Percentiles rank a stretch among this genome's conserved stretches.
Evolutionary conservation across 2,329 filamentous ascomycete genomes (phyloP).

Genomic region (Moelleriella libera): DNA sequence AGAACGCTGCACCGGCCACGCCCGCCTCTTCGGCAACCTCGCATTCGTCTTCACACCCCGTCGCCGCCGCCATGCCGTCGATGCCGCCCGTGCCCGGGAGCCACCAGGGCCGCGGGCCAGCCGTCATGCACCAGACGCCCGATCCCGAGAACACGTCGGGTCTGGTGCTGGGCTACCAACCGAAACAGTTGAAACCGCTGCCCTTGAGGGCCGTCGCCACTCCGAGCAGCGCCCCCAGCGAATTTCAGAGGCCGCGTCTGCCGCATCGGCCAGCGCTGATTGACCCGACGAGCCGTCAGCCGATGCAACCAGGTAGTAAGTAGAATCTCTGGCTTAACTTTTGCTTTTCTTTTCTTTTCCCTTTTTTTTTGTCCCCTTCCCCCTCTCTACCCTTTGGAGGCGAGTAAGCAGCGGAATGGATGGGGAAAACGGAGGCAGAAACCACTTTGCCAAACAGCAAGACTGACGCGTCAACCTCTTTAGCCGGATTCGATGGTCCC

Average conservation of each 20-base stretch:
- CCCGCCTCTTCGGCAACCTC: conserved; percentile 11
- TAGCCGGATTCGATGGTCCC: conserved; percentile 54
- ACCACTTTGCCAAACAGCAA: too few species aligned
- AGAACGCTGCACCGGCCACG: conserved; percentile 19
- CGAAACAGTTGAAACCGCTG: conserved; percentile 45
- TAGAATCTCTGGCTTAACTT: conserved; percentile 7
- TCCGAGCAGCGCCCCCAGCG: conserved; percentile 56
- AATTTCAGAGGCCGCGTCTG: conserved; percentile 38
- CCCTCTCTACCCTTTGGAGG: not conserved
- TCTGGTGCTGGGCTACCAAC: conserved; percentile 56
- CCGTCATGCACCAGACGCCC: conserved; percentile 35
- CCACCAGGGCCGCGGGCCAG: conserved; percentile 24
- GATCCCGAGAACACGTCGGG: conserved; percentile 43
- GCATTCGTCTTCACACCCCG: conserved; percentile 17
- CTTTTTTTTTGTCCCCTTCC: too few species aligned
- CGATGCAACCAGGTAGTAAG: conserved; percentile 49
- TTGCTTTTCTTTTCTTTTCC: not conserved
- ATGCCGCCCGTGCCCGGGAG: conserved; percentile 15
- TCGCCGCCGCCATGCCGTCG: conserved; percentile 13
- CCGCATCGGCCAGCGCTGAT: conserved; percentile 17
- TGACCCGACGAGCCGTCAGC: conserved; percentile 22
- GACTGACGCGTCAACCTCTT: not conserved
- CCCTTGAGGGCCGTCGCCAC: conserved; percentile 62
- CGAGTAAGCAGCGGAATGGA: too few species aligned
- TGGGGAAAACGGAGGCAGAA: too few species aligned